Conservation (phyloP, 2,329 filamentous ascomycete genomes). For the Curvularia sp. region DNA sequence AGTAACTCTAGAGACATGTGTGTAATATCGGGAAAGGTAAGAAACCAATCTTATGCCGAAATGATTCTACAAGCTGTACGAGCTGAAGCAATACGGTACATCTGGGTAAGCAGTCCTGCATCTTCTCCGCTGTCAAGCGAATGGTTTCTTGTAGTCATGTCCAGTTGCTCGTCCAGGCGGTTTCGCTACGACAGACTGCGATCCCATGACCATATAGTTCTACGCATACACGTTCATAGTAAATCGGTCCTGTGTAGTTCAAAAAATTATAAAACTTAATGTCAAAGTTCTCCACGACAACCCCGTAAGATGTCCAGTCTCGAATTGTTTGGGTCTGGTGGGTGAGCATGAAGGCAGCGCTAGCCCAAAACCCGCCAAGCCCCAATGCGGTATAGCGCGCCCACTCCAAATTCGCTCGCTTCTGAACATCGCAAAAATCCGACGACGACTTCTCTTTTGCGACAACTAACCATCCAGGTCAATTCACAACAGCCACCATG, state of each 20-base stretch:
- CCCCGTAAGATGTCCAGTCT: not conserved
- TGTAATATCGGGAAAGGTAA: not conserved
- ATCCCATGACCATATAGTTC: not conserved
- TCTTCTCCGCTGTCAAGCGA: not conserved
- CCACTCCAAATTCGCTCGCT: conserved; percentile 16
- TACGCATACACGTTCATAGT: not conserved
- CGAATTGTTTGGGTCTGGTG: not conserved
- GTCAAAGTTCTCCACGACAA: not conserved
- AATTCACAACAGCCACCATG: conserved; percentile 57
- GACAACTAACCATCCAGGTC: conserved; percentile 42
- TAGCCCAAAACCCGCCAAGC: not conserved
- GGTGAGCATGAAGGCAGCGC: not conserved
- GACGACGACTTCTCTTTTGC: conserved; percentile 18
- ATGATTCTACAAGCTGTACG: not conserved
- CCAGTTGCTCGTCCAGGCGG: not conserved
- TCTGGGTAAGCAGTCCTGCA: not conserved
- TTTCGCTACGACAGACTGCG: not conserved
- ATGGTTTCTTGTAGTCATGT: not conserved
- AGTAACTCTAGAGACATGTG: not conserved
- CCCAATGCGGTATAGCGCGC: conserved; percentile 4
- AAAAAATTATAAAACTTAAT: not conserved
- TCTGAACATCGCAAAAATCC: conserved; percentile 8
- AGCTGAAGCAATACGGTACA: not conserved
- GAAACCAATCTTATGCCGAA: not conserved
- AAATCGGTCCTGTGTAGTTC: not conserved